Base-by-base conservation (phyloP, 805 yeast genomes). In the Schizosaccharomyces octosporus region DNA sequence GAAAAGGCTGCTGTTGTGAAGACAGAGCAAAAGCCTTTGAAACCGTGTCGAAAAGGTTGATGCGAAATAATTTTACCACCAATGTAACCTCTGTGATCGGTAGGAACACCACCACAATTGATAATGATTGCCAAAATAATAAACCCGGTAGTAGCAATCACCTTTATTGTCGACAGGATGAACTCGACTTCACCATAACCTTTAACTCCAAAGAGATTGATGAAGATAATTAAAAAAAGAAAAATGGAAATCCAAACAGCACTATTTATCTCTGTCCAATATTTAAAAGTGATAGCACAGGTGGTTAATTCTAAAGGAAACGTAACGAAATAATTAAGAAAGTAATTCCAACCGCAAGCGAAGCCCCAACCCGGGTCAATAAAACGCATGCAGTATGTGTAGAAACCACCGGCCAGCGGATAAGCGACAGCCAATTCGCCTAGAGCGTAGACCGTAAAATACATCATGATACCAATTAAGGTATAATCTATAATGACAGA, bases 1-100 rank as follows among this genome's bases (percentile, higher is more conserved):
- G 87, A 78, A 69, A 84, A 85, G 0, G 89, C 87, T 17, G 90
- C 88, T 48, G 85, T 80, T 60, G 83, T 83, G 76, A 58, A 85
- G 70, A 64, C 89, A 83, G 0, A 82, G 77, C 59, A 84, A 70
- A 66, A 84, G 85, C 0, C 90, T 95, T 66, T 82, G 79, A 66
- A 84, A 83, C 63, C 83, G 72, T 69, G 67, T 0, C 89, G 89
- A 4, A 75, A 69, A 11, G 78, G 77, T 48, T 74, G 70, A 68
- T 79, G 81, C 63, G 75, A 73, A 19, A 81, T 81, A 67, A 85
- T 81, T 2, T 81, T 78, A 57, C 79, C 80, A 1, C 85, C 85
- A 65, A 64, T 84, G 79, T 77, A 79, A 24, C 78, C 76, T 66
- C 82, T 83, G 55, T 76, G 75, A 65, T 90, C 88, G 5, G 81